A percentile compares a stretch with the other conserved stretches of the same genome.
phyloP scores from a whole-genome alignment of 192 early-diverging fungal species.

The Coemansia guatemalensis region DNA sequence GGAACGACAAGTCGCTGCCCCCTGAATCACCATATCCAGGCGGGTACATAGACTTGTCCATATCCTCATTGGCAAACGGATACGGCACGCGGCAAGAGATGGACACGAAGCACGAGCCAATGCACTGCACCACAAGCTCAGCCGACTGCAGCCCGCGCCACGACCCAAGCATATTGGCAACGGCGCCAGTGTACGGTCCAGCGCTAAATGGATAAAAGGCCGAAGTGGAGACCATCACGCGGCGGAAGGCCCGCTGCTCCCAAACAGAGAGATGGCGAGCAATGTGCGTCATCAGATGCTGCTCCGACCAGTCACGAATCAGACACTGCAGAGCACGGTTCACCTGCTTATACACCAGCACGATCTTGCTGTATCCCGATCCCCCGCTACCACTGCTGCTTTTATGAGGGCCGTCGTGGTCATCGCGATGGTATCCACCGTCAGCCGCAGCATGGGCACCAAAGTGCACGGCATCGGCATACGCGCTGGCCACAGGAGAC shows the following conservation, averaged over 20 bases:
- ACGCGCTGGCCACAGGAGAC: constrained; percentile 28
- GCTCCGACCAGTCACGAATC: constrained; percentile 53
- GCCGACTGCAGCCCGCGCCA: constrained; percentile 42
- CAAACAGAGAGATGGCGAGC: constrained; percentile 42
- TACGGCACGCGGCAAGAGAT: constrained; percentile 49
- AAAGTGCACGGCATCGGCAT: constrained; percentile 47
- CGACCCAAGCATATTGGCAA: constrained; percentile 29
- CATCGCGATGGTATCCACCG: constrained; percentile 39
- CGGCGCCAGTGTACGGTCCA: constrained; percentile 42
- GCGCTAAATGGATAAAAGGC: constrained; percentile 44
- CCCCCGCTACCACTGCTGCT: not conserved
- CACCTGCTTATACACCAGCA: constrained; percentile 44
- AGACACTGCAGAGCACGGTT: constrained; percentile 44
- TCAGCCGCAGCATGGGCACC: constrained; percentile 37
- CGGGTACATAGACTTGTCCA: constrained; percentile 27
- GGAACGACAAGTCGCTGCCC: constrained; percentile 41
- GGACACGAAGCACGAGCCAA: constrained; percentile 41
- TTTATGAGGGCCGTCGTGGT: not conserved
- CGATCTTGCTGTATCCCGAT: constrained; percentile 42
- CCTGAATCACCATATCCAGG: constrained; percentile 31
- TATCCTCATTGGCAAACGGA: constrained; percentile 34
- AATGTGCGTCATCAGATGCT: constrained; percentile 51
- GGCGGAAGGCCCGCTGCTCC: constrained; percentile 43
- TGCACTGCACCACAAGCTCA: constrained; percentile 41
- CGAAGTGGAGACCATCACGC: constrained; percentile 34